These are phyloP conservation scores for Saccharomyces hybrid DNA, from an alignment of 1,139 yeast genomes.

Conservation along the genomic window DNA sequence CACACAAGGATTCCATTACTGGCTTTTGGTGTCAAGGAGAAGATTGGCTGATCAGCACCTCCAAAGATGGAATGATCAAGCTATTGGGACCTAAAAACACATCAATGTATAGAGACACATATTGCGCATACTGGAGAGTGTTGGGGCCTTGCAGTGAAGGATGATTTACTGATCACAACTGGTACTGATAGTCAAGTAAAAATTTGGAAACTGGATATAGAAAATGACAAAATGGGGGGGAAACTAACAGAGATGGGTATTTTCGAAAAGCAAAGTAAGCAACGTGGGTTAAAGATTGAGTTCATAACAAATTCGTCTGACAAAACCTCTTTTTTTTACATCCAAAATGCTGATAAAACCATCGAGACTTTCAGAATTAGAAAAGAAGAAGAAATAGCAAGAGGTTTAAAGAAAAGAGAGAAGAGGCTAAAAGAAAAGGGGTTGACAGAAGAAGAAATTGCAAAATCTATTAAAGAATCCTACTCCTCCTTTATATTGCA, in stretches of 20 bases:
- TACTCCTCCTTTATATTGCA: constrained; percentile 54
- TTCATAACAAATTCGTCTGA: constrained; percentile 38
- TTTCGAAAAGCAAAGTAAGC: constrained; percentile 70
- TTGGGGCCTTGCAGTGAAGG: constrained; percentile 61
- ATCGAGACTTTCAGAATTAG: constrained; percentile 78
- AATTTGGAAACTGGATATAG: constrained; percentile 65
- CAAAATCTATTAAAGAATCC: constrained; percentile 44
- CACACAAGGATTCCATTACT: constrained; percentile 86
- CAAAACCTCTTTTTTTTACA: constrained; percentile 46
- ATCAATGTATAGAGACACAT: constrained; percentile 90
- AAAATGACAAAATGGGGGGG: constrained; percentile 38
- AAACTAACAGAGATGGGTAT: constrained; percentile 57
- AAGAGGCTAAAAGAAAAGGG: constrained; percentile 73
- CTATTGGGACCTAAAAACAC: constrained; percentile 88
- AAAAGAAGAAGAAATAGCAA: constrained; percentile 66
- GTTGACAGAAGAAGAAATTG: constrained; percentile 53
- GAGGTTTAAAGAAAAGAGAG: constrained; percentile 70
- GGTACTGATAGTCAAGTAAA: constrained; percentile 79
- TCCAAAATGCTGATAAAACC: constrained; percentile 74
- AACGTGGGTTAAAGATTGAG: constrained; percentile 57
- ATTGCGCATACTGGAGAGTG: constrained; percentile 91
- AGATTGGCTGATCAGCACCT: constrained; percentile 64
- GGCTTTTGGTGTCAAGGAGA: constrained; percentile 55
- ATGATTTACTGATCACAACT: constrained; percentile 50
- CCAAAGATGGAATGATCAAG: constrained; percentile 86